Base-by-base conservation (phyloP, 805 yeast genomes). In the Kluyveromyces wickerhamii region DNA sequence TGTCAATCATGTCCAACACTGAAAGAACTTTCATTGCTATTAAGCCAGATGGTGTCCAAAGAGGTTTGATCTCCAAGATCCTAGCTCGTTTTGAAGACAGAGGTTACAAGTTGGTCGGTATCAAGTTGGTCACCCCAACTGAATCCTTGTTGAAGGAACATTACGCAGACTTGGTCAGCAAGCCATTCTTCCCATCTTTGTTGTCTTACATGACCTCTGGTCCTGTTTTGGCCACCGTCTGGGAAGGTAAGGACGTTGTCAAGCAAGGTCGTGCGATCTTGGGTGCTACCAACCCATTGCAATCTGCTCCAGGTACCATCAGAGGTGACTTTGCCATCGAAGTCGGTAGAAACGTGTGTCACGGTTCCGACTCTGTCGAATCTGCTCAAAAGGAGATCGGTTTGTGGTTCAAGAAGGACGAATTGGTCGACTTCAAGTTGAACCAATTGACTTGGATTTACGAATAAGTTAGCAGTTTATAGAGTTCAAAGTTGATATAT, bases 241-340 rank as follows among this genome's bases (percentile, higher is more conserved):
- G 99, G 99, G 97, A 92, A 72, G 99, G 99, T 70, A 92, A 88
- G 75, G 96, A 92, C 62, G 98, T 79, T 65, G 98, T 92, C 67
- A 88, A 89, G 74, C 95, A 85, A 68, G 98, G 98, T 66, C 83
- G 99, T 73, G 79, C 74, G 58, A 79, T 92, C 65, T 79, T 92
- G 59, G 99, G 99, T 71, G 97, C 98, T 55, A 92, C 98, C 68
- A 89, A 92, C 84, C 98, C 99, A 64, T 74, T 81, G 64, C 79
- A 76, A 56, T 84, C 96, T 55, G 89, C 94, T 51, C 97, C 97
- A 67, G 99, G 99, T 68, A 92, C 99, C 70, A 92, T 92, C 77
- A 87, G 99, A 76, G 97, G 95, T 66, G 99, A 92, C 73, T 92
- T 69, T 55, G 98, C 96, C 65, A 71, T 92, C 57, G 98, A 92